Conservation (phyloP, 176 grass and related monocot species). For the Secale cereale region DNA sequence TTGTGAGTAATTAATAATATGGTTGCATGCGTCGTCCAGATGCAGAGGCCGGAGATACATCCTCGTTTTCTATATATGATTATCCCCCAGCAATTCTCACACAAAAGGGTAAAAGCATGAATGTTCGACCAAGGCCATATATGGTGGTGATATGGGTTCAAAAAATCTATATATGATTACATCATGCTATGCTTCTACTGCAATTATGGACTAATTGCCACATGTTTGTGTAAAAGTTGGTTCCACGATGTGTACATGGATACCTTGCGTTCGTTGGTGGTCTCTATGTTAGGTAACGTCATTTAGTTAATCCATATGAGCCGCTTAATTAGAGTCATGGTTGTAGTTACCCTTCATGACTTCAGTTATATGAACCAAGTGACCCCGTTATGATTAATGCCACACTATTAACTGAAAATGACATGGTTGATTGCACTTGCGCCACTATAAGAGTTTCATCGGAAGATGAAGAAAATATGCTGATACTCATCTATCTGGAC, state of each 20-base stretch:
- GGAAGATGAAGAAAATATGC: background rate
- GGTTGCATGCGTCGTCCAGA: too few species aligned
- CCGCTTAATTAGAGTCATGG: slow-evolving; percentile 9
- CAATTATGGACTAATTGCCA: background rate
- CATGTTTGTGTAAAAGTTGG: background rate
- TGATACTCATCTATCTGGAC: background rate
- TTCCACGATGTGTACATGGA: background rate
- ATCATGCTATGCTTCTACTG: too few species aligned
- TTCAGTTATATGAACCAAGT: background rate
- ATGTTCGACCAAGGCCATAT: background rate
- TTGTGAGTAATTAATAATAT: too few species aligned
- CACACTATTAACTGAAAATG: slow-evolving; percentile 8
- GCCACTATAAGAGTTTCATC: background rate
- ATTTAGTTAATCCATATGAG: slow-evolving; percentile 10
- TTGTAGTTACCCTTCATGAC: slow-evolving; percentile 3
- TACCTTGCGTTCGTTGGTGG: background rate
- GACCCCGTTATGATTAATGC: background rate
- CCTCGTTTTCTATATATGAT: too few species aligned
- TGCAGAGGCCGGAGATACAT: too few species aligned
- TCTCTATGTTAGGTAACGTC: slow-evolving; percentile 18
- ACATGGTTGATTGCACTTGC: slow-evolving; percentile 2
- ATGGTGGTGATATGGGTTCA: background rate
- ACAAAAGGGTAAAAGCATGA: too few species aligned
- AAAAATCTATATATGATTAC: background rate
- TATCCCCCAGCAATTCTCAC: too few species aligned